phyloP scores from a whole-genome alignment of 2,329 filamentous ascomycete species.

The Lizonia empirigonia region DNA sequence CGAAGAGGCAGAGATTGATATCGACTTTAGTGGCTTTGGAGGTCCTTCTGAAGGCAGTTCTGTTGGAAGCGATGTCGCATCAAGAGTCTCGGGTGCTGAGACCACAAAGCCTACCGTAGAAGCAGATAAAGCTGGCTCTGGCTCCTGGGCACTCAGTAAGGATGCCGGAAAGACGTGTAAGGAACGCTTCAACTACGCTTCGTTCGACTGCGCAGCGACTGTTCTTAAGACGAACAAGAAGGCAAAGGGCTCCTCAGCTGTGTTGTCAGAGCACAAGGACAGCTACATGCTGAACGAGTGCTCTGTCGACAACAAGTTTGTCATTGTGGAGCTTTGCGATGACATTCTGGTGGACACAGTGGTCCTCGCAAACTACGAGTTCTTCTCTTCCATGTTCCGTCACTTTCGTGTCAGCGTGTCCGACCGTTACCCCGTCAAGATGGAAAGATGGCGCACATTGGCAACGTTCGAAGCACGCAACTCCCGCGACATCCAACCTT shows the following conservation, averaged over 20 bases:
- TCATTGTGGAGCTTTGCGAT: constrained; percentile 93
- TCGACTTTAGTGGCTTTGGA: constrained; percentile 71
- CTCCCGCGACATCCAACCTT: constrained; percentile 90
- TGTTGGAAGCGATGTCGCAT: constrained; percentile 23
- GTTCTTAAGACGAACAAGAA: constrained; percentile 87
- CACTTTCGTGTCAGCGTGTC: constrained; percentile 91
- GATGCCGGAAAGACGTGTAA: constrained; percentile 98
- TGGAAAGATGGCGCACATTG: constrained; percentile 87
- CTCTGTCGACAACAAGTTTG: constrained; percentile 82
- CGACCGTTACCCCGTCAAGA: constrained; percentile 90
- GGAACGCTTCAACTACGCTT: constrained; percentile 95
- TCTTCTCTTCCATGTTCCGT: constrained; percentile 96
- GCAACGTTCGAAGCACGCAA: constrained; percentile 92
- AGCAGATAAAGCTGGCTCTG: constrained; percentile 39
- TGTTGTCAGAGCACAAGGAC: constrained; percentile 96
- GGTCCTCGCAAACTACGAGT: constrained; percentile 98
- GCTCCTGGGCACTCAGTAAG: constrained; percentile 67
- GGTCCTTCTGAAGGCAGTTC: constrained; percentile 37
- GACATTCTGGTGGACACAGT: constrained; percentile 87
- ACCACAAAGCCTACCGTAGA: constrained; percentile 24
- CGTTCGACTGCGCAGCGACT: constrained; percentile 94
- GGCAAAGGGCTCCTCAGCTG: constrained; percentile 84
- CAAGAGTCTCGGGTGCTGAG: constrained; percentile 22
- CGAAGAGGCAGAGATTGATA: constrained; percentile 85
- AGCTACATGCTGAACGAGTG: constrained; percentile 98